phyloP scores from a whole-genome alignment of 148 eudicot genomes.

The Limonium bicolor region DNA sequence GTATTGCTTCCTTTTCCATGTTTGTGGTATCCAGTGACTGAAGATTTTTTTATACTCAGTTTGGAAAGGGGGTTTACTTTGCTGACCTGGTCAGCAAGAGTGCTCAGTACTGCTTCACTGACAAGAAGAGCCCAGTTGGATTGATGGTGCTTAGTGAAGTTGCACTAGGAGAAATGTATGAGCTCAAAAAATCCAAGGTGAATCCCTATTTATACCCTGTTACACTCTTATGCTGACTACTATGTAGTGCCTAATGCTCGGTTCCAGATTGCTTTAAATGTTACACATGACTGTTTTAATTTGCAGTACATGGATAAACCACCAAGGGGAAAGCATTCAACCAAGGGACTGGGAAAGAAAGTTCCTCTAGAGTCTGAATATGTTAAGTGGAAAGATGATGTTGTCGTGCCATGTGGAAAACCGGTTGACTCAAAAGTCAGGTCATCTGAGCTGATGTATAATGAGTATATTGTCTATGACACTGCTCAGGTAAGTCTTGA shows the following conservation, averaged over 20 bases:
- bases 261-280: not conserved
- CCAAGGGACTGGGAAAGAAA: conserved; percentile 94
- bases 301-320: conserved; percentile 82
- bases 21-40: not conserved
- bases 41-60: conserved; percentile 30
- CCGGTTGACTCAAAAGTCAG: conserved; percentile 67
- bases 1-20: not conserved
- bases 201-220: conserved; percentile 5
- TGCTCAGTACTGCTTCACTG: conserved; percentile 93
- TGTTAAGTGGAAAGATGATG: conserved; percentile 72
- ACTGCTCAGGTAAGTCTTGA: conserved; percentile 73
- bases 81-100: conserved; percentile 99
- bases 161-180: conserved; percentile 79
- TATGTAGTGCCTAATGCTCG: too few relatives aligned
- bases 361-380: conserved; percentile 54
- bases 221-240: too few relatives aligned
- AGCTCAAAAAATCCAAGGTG: conserved; percentile 73
- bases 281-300: not conserved
- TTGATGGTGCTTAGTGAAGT: conserved; percentile 97
- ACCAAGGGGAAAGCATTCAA: conserved; percentile 88
- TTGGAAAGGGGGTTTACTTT: conserved; percentile 96
- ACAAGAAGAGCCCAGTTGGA: conserved; percentile 77
- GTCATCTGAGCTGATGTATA: conserved; percentile 78
- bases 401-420: conserved; percentile 91
- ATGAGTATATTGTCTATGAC: conserved; percentile 91